phyloP scores from a whole-genome alignment of 768 basidiomycete species.

The Agaricus sinodeliciosus region DNA sequence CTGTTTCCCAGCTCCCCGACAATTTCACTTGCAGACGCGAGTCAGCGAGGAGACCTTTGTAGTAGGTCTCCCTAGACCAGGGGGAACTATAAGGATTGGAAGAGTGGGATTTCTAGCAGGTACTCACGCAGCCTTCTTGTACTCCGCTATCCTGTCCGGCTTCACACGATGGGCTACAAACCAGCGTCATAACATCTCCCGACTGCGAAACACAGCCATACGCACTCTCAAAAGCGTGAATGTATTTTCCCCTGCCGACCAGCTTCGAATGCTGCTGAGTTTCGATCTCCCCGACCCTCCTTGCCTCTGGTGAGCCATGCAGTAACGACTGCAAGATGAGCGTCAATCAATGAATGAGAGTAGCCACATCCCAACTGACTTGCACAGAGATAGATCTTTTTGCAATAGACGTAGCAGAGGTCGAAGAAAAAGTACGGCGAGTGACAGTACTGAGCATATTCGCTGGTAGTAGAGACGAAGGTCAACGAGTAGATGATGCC shows the following conservation, averaged over 20 bases:
- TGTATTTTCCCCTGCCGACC: conserved; percentile 90
- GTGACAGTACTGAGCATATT: conserved; percentile 26
- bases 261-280: conserved; percentile 79
- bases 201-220: conserved; percentile 5
- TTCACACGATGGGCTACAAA: conserved; percentile 76
- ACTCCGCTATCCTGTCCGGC: conserved; percentile 74
- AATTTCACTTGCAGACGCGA: conserved; percentile 74
- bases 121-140: conserved; percentile 83
- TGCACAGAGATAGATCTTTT: conserved; percentile 58
- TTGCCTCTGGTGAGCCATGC: conserved; percentile 91
- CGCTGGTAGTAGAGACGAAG: conserved; percentile 10
- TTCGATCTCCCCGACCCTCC: conserved; percentile 72
- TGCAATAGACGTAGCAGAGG: conserved; percentile 19
- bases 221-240: conserved; percentile 86
- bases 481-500: conserved; percentile 9
- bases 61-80: conserved; percentile 68
- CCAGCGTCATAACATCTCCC: conserved; percentile 5
- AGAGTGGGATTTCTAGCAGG: neutral
- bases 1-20: conserved; percentile 89
- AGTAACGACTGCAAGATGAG: conserved; percentile 58
- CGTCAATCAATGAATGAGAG: conserved; percentile 16
- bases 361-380: conserved; percentile 29
- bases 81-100: neutral
- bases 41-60: conserved; percentile 72
- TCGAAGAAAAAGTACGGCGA: conserved; percentile 19